Evolutionary conservation across 441 rosid species (phyloP).

Genomic region (Pelargonium fulgidum): DNA sequence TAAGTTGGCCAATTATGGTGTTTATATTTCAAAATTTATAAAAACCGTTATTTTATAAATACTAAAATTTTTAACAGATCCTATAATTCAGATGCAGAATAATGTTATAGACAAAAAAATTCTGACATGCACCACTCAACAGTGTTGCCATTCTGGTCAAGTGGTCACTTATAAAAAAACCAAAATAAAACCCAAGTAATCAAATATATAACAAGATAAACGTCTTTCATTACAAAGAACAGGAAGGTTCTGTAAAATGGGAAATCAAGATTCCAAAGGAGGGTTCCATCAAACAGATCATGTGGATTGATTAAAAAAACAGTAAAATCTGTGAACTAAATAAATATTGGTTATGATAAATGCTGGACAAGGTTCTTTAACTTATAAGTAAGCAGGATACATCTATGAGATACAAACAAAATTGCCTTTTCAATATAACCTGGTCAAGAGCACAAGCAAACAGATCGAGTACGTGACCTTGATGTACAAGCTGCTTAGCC

Average conservation of each 20-base stretch:
- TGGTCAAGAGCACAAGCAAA: slow-evolving; percentile 94
- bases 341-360: not conserved
- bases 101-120: too few species aligned
- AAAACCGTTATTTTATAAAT: too few species aligned
- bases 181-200: too few species aligned
- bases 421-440: slow-evolving; percentile 33
- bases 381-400: not conserved
- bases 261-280: not conserved
- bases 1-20: not conserved
- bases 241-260: not conserved
- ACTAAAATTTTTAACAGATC: not conserved
- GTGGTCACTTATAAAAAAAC: too few species aligned
- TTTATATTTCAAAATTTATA: too few species aligned
- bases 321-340: not conserved
- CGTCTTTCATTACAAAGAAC: too few species aligned
- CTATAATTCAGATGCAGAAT: not conserved
- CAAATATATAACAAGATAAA: too few species aligned
- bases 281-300: not conserved
- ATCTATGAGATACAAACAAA: not conserved
- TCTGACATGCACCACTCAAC: not conserved
- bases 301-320: not conserved
- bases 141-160: not conserved
- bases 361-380: not conserved
- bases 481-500: slow-evolving; percentile 89
- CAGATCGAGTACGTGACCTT: slow-evolving; percentile 90